Conservation (phyloP, 768 basidiomycete genomes). For the Termitomyces bulborhizus region DNA sequence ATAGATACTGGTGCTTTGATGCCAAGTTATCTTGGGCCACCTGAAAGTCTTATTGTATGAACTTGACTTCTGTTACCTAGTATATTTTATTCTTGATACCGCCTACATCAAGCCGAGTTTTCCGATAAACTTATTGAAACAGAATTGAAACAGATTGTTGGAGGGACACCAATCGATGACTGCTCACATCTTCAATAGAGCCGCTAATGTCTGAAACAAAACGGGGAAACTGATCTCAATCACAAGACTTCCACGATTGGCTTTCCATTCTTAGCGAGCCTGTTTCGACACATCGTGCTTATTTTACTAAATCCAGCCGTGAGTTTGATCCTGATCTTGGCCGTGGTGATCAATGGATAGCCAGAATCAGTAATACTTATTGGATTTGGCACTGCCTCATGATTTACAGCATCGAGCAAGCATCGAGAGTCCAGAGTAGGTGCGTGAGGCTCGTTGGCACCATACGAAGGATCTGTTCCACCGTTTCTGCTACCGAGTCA, state of each 20-base stretch:
- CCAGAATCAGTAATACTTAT: neutral
- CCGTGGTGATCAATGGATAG: neutral
- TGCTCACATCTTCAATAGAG: neutral
- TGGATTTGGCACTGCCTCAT: neutral
- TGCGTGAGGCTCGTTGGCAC: neutral
- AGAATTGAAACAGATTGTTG: no score
- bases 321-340: neutral
- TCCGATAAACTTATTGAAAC: neutral
- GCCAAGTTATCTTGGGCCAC: conserved; percentile 57
- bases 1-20: conserved; percentile 50
- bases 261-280: neutral
- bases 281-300: neutral
- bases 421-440: neutral
- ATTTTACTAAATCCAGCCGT: neutral
- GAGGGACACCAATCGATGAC: no score
- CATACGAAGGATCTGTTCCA: neutral
- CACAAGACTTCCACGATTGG: neutral
- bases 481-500: neutral
- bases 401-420: no score
- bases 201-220: neutral
- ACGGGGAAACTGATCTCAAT: neutral
- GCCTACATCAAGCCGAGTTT: neutral
- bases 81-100: neutral
- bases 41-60: conserved; percentile 35
- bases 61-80: neutral